These are phyloP conservation scores for Aspergillus nomiae DNA, from an alignment of 2,329 filamentous ascomycete species.

Conservation along the genomic window DNA sequence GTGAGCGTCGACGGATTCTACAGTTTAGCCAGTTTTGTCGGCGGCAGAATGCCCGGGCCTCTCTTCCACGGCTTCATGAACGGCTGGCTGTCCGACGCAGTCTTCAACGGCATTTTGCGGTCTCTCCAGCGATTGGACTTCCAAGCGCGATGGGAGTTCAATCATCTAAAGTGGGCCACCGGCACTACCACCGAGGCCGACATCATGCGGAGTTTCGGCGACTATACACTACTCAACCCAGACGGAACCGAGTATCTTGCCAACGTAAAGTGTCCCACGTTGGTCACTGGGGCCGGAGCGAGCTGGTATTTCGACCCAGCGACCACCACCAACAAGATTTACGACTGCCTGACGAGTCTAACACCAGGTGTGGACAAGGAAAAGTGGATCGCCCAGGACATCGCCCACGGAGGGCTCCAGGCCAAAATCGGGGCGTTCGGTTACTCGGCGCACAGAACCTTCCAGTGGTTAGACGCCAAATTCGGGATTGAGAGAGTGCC, in stretches of 20 bases:
- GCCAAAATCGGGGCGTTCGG: conserved; percentile 28
- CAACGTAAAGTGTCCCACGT: conserved; percentile 7
- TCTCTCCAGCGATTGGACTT: conserved; percentile 21
- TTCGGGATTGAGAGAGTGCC: conserved; percentile 3
- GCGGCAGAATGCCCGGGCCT: conserved; percentile 26
- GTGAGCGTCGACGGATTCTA: conserved; percentile 43
- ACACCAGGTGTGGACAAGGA: conserved; percentile 19
- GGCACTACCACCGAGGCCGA: conserved; percentile 9
- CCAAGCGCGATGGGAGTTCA: conserved; percentile 29
- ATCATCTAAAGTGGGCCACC: conserved; percentile 13
- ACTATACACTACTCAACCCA: conserved; percentile 7
- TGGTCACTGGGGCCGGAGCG: conserved; percentile 7
- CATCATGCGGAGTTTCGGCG: conserved; percentile 10
- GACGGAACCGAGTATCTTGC: conserved; percentile 7
- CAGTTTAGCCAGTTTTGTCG: conserved; percentile 34
- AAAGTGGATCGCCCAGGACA: conserved; percentile 22
- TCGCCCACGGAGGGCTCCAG: conserved; percentile 26
- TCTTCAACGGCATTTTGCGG: conserved; percentile 27
- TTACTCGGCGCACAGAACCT: conserved; percentile 10
- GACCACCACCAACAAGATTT: conserved; percentile 8
- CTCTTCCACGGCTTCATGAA: conserved; percentile 18
- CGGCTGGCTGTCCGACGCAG: conserved; percentile 30
- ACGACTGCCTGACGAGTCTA: conserved; percentile 11
- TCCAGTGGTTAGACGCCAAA: conserved; percentile 4
- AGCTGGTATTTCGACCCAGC: conserved; percentile 10